Evolutionary conservation across 2,329 filamentous ascomycete genomes (phyloP).

Genomic region (Beauveria sp.): DNA sequence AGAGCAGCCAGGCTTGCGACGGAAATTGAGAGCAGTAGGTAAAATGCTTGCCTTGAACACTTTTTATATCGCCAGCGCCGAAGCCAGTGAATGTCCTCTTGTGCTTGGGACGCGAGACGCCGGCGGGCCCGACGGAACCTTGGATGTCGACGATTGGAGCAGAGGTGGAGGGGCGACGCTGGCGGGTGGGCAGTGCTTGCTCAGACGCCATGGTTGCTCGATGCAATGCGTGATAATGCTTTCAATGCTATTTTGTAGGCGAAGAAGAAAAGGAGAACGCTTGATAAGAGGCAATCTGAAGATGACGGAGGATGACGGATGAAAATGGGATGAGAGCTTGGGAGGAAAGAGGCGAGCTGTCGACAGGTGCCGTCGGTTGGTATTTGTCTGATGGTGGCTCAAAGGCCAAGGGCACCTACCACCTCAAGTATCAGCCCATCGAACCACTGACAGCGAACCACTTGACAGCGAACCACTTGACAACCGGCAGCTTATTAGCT

Average conservation of each 20-base stretch:
- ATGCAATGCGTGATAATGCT: background rate
- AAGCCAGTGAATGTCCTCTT: constrained; percentile 96
- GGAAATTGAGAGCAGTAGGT: background rate
- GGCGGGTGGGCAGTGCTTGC: constrained; percentile 45
- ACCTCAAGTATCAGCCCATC: background rate
- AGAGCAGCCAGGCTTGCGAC: background rate
- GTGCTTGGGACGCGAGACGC: constrained; percentile 85
- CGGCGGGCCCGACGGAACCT: constrained; percentile 77
- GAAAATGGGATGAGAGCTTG: background rate
- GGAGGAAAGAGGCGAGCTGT: background rate
- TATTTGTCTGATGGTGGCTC: background rate
- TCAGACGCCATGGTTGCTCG: constrained; percentile 25
- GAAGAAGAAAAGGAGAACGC: background rate
- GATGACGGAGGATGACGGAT: background rate
- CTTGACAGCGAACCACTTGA: background rate
- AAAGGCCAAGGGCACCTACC: background rate
- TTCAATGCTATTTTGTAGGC: background rate
- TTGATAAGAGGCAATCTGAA: background rate
- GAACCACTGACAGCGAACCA: background rate
- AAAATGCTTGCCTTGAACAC: constrained; percentile 63
- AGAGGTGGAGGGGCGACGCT: constrained; percentile 74
- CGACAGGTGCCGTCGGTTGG: background rate
- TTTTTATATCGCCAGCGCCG: constrained; percentile 85
- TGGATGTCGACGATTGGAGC: constrained; percentile 81
- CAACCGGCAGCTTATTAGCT: background rate